Base-by-base conservation (phyloP, 768 basidiomycete genomes). In the Rhizopogon salebrosus region DNA sequence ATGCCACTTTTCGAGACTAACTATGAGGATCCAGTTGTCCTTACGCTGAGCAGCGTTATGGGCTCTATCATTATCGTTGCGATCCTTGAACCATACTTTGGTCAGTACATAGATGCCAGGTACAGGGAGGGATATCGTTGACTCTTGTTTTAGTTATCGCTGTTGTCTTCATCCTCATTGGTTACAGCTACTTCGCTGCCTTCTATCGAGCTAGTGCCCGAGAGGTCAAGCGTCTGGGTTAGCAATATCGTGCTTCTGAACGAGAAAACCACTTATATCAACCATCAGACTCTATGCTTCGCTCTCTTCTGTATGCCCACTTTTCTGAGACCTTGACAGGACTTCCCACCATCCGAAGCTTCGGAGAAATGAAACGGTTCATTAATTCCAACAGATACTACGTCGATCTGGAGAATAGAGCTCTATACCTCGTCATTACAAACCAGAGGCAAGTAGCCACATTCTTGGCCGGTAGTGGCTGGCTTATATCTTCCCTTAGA, bases 301-400 rank as follows among this genome's bases (percentile, higher is more conserved):
- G 89, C 35, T 87, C 85, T 2, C 69, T 85, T 9, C 75, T 92
- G 8, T 91, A 91, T 63, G 79, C 87, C 0, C 87, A 89, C 60
- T 87, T 91, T 62, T 80, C 85, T 0, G 89, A 91, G 65, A 87
- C 84, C 1, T 71, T 92, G 4, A 83, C 83, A 61, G 88, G 88
- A 14, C 70, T 84, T 26, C 75, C 82, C 0, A 89, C 85, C 5
- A 82, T 90, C 42, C 79, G 89, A 31, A 86, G 86, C 34, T 93
- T 88, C 57, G 83, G 84, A 31, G 80, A 80, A 60, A 73, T 78
- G 2, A 62, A 70, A 0, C 75, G 85, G 9, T 93, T 91, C 68
- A 67, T 85, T 22, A 64, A 70, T 11, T 79, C 84, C 42, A 90
- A 90, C 61, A 74, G 79, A 57, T 75, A 78, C 40, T 81, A 80